Base-by-base conservation (phyloP, 129 eudicot species). In the Solidago caesia region DNA sequence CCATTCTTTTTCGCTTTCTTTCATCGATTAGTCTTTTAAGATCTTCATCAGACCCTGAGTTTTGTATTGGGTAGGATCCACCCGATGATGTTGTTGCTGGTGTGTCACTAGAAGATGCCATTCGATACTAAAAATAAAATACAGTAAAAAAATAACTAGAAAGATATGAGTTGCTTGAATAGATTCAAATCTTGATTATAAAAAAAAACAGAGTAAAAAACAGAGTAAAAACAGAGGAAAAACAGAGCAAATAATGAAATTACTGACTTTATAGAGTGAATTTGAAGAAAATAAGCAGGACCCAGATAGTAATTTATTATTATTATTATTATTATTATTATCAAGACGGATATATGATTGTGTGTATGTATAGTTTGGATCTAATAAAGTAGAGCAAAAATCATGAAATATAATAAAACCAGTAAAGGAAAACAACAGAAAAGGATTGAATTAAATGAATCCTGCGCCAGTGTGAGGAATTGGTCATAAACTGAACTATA, bases 341-440 rank as follows among this genome's bases (percentile, higher is more conserved):
- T 11, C 16, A 21, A 9, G 13, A 33, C 3, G 39, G 39, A 33
- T 33, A 33, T 33, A 33, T 33, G 39, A 29, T 29, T 29, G 2
- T 33, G 2, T 33, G 2, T 33, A 33, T 33, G 0, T 33, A 33
- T 33, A 33, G 39, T 33, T 33, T 33, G 39, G 39, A 33, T 33
- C 64, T 64, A 64, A 75, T 68, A 72, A 71, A 71, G 71, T 67
- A 61, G 11, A 11, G 62, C 48, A 4, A 49, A 5, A 67, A 84
- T 77, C 81, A 93, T 86, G 98, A 86, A 77, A 93, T 88, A 87
- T 61, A 87, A 79, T 89, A 93, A 29, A 93, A 88, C 98, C 98
- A 93, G 91, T 93, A 88, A 73, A 93, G 98, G 78, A 93, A 93
- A 51, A 92, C 98, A 80, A 92, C 98, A 12, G 98, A 92, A 78